Evolutionary conservation across 257 asterid genomes (phyloP), one percentile per base, ranked within the genome.

Genomic region (Cordia subcordata): DNA sequence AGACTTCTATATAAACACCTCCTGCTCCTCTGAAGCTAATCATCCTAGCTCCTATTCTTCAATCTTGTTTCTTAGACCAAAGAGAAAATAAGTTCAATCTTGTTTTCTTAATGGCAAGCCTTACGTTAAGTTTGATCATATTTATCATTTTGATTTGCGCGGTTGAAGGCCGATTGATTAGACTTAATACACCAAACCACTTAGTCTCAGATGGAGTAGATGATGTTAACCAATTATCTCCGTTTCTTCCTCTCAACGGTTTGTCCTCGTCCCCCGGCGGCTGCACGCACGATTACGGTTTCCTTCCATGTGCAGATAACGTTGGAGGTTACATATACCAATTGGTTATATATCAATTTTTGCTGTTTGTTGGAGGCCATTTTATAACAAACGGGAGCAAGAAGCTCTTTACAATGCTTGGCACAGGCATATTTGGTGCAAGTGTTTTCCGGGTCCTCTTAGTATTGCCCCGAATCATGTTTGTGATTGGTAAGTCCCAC

Each of bases 401-500:
- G 60, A 49, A 50, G 46, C 60, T 79, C 56, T 79, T 79, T 61
- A 72, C 69, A 54, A 79, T 75, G 18, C 37, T 72, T 49, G 85
- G 81, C 4, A 76, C 85, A 32, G 82, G 85, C 14, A 68, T 79
- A 4, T 69, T 72, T 61, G 82, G 85, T 5, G 79, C 82, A 47
- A 69, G 64, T 53, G 17, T 75, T 37, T 79, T 79, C 38, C 70
- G 70, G 12, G 57, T 74, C 66, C 77, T 79, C 55, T 64, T 55
- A 15, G 74, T 67, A 32, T 57, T 77, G 54, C 85, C 82, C 39
- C 70, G 71, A 72, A 53, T 75, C 62, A 75, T 58, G 16, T 21
- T 75, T 77, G 77, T 74, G 8, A 67, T 79, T 12, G 75, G 85
- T 75, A 75, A 72, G 75, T 54, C 10, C 11, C 58, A 49, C 38